These are phyloP conservation scores for Zygoascus hellenicus DNA, from an alignment of 1,139 yeast genomes.

Conservation along the genomic window DNA sequence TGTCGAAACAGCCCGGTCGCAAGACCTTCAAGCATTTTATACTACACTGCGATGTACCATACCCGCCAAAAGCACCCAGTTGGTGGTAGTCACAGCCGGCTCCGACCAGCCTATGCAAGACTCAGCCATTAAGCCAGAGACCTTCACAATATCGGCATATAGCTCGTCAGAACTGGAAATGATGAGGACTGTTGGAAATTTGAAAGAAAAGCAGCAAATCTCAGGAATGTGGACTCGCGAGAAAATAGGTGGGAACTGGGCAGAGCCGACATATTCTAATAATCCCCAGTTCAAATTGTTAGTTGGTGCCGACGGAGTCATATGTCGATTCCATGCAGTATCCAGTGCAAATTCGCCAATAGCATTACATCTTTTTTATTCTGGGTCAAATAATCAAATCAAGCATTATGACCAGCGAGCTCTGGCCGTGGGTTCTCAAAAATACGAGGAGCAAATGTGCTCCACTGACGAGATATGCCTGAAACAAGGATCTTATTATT, in stretches of 20 bases:
- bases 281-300: constrained; percentile 58
- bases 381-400: constrained; percentile 26
- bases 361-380: constrained; percentile 30
- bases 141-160: constrained; percentile 39
- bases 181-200: constrained; percentile 32
- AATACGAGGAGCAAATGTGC: constrained; percentile 32
- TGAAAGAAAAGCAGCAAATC: constrained; percentile 24
- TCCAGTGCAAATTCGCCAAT: constrained; percentile 34
- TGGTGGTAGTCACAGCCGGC: constrained; percentile 8
- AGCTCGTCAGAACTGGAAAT: constrained; percentile 32
- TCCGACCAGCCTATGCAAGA: constrained; percentile 19
- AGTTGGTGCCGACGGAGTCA: constrained; percentile 21
- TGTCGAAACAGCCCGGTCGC: neutral
- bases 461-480: constrained; percentile 33
- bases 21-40: constrained; percentile 1
- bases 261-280: constrained; percentile 42
- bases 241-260: constrained; percentile 55
- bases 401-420: constrained; percentile 29
- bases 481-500: constrained; percentile 36
- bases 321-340: constrained; percentile 25
- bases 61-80: constrained; percentile 2
- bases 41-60: constrained; percentile 7
- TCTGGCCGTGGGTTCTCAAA: constrained; percentile 33
- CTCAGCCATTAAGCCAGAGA: constrained; percentile 15
- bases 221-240: constrained; percentile 47